Evolutionary conservation across 2,329 filamentous ascomycete species (phyloP).

Genomic region (Drechslera avenae): DNA sequence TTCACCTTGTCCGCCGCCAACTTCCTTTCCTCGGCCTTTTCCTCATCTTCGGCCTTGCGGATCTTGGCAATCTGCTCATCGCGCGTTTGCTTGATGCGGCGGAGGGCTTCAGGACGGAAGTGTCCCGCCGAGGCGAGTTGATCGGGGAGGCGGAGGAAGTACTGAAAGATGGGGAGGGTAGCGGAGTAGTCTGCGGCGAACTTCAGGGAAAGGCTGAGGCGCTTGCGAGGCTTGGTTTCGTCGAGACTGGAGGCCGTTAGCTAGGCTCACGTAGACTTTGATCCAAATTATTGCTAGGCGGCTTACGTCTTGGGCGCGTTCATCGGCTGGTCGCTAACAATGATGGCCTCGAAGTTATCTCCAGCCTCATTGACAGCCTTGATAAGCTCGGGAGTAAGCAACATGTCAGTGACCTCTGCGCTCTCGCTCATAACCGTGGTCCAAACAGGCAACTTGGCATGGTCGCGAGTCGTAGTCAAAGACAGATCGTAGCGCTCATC

Average conservation of each 20-base stretch:
- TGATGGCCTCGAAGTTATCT: conserved; percentile 76
- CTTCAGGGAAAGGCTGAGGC: conserved; percentile 75
- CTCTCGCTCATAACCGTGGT: conserved; percentile 95
- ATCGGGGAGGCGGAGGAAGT: conserved; percentile 86
- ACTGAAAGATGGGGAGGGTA: conserved; percentile 76
- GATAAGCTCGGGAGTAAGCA: conserved; percentile 87
- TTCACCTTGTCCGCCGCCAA: conserved; percentile 66
- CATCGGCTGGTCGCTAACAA: conserved; percentile 85
- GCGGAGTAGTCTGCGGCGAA: conserved; percentile 64
- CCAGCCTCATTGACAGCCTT: conserved; percentile 79
- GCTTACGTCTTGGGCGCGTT: conserved; percentile 84
- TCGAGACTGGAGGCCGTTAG: conserved; percentile 65
- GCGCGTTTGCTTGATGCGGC: conserved; percentile 79
- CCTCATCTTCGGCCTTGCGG: conserved; percentile 75
- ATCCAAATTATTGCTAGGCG: conserved; percentile 10
- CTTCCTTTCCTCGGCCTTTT: conserved; percentile 67
- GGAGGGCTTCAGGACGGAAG: conserved; percentile 86
- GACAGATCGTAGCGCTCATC: conserved; percentile 95
- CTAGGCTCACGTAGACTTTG: no score
- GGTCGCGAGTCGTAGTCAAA: conserved; percentile 90
- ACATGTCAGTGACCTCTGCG: conserved; percentile 85
- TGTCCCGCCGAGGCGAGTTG: conserved; percentile 74
- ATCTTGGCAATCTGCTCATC: conserved; percentile 82
- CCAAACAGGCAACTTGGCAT: conserved; percentile 87
- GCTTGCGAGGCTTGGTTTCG: conserved; percentile 84